These are phyloP conservation scores for Aspergillus intermedius DNA, from an alignment of 2,329 filamentous ascomycete species.

Conservation along the genomic window DNA sequence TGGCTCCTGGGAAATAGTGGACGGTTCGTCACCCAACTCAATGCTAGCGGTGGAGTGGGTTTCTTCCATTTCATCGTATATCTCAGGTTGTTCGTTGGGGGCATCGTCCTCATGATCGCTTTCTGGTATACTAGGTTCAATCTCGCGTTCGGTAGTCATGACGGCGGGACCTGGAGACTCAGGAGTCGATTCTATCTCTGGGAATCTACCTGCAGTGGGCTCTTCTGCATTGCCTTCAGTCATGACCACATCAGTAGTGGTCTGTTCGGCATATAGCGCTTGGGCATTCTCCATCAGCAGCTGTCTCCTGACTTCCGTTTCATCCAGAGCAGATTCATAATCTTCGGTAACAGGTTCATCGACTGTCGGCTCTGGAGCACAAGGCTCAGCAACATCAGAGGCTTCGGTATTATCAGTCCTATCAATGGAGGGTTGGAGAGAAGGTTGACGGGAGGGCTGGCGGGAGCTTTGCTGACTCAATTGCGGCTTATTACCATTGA, in stretches of 20 bases:
- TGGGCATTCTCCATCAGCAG: background rate
- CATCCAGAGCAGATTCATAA: background rate
- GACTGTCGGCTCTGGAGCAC: background rate
- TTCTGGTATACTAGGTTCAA: background rate
- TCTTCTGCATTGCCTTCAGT: background rate
- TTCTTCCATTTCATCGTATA: conserved; percentile 11
- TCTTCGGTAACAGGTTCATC: background rate
- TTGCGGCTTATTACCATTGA: background rate
- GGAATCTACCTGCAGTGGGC: background rate
- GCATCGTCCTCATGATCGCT: background rate
- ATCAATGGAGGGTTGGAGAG: background rate
- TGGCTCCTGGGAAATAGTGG: conserved; percentile 1
- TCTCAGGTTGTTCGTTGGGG: conserved; percentile 34
- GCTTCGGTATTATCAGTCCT: background rate
- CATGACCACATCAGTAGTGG: background rate
- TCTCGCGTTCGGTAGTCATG: background rate
- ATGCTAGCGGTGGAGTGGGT: conserved; percentile 31
- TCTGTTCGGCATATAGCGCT: background rate
- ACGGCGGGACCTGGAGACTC: background rate
- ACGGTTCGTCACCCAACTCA: conserved; percentile 28
- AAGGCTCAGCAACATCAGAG: background rate
- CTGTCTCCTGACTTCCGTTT: background rate
- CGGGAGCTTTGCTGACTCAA: background rate
- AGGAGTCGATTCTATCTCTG: conserved; percentile 1
- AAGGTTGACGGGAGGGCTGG: background rate